These are phyloP conservation scores for Trypanosoma avium DNA, from an alignment of 208 protist species.

Conservation along the genomic window DNA sequence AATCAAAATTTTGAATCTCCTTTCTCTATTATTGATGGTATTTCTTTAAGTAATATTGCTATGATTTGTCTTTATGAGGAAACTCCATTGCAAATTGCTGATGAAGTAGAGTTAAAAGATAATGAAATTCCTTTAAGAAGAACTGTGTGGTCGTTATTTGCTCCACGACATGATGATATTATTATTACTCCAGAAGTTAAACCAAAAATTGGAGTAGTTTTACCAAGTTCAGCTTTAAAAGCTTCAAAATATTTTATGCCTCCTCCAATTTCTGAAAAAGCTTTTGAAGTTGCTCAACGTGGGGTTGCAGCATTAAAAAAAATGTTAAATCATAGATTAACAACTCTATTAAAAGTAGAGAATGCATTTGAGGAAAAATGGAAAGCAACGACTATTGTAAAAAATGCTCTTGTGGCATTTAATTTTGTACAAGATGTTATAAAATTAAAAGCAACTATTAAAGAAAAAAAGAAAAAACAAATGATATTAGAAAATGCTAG, in stretches of 20 bases:
- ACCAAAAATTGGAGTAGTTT: slow-evolving; percentile 4
- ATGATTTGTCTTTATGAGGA: slow-evolving; percentile 49
- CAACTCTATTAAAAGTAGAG: slow-evolving; percentile 54
- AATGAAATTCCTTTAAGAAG: neutral
- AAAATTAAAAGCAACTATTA: slow-evolving; percentile 38
- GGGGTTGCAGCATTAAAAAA: slow-evolving; percentile 27
- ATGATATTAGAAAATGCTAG: slow-evolving; percentile 42
- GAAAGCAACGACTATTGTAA: slow-evolving; percentile 60
- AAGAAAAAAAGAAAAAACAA: slow-evolving; percentile 29
- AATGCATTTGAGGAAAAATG: slow-evolving; percentile 67
- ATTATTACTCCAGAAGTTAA: slow-evolving; percentile 6
- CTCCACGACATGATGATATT: neutral
- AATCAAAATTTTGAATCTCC: slow-evolving; percentile 20
- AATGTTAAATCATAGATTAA: slow-evolving; percentile 57
- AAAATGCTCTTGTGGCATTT: slow-evolving; percentile 49
- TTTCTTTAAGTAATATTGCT: slow-evolving; percentile 14
- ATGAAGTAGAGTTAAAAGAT: slow-evolving; percentile 33
- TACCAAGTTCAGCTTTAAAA: slow-evolving; percentile 17
- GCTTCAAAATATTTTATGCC: slow-evolving; percentile 24
- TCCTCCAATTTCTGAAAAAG: slow-evolving; percentile 27
- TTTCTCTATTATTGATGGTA: slow-evolving; percentile 27
- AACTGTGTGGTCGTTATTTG: slow-evolving; percentile 29
- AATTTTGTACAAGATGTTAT: slow-evolving; percentile 60
- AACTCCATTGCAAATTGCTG: slow-evolving; percentile 63
- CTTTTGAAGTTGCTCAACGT: slow-evolving; percentile 27